These are phyloP conservation scores for Erucastrum elatum DNA, from an alignment of 345 rosid species.

Conservation along the genomic window DNA sequence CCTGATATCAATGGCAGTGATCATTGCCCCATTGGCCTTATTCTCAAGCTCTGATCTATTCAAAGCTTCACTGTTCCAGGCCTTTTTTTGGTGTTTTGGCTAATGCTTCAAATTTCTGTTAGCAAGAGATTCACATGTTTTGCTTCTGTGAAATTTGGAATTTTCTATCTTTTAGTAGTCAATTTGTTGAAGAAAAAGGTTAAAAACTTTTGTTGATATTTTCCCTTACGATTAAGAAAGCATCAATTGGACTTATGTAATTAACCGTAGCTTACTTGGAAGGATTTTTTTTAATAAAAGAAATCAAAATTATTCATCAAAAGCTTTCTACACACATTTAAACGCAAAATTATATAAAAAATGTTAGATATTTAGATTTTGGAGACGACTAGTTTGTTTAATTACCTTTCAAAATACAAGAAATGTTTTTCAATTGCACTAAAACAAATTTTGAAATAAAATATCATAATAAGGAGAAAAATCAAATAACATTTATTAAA, in stretches of 20 bases:
- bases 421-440: too few species aligned
- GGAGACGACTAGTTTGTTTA: neutral
- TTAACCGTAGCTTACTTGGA: neutral
- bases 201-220: neutral
- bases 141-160: neutral
- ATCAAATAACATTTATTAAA: too few species aligned
- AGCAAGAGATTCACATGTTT: neutral
- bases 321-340: neutral
- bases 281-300: too few species aligned
- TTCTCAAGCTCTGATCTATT: conserved; percentile 54
- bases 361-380: neutral
- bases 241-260: too few species aligned
- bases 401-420: neutral
- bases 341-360: neutral
- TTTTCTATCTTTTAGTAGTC: neutral
- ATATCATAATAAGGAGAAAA: too few species aligned
- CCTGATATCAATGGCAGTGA: conserved; percentile 90
- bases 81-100: neutral
- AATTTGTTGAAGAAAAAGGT: neutral
- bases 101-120: neutral
- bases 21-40: conserved; percentile 85
- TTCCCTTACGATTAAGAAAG: neutral
- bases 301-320: neutral
- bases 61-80: neutral
- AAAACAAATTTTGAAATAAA: neutral